Percentiles rank a stretch among this genome's conserved stretches.
These are phyloP conservation scores for Candida chilensis DNA, from an alignment of 805 yeast species.

Conservation along the genomic window DNA sequence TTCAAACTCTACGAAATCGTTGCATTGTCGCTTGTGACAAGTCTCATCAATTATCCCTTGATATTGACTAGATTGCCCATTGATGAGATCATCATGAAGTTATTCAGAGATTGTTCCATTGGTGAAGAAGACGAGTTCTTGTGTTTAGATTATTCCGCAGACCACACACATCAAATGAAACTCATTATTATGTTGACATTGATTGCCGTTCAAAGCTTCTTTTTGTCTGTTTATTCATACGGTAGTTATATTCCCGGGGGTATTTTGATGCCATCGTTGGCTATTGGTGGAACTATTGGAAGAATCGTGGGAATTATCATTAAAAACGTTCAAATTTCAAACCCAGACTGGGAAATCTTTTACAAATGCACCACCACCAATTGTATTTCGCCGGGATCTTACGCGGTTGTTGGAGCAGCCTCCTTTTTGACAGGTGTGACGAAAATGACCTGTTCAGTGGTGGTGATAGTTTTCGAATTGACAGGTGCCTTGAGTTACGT, in stretches of 20 bases:
- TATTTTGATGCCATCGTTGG: conserved; percentile 52
- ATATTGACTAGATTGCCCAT: conserved; percentile 45
- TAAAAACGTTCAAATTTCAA: conserved; percentile 32
- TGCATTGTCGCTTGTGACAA: conserved; percentile 38
- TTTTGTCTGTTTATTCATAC: conserved; percentile 59
- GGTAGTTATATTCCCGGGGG: conserved; percentile 69
- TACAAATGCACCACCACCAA: conserved; percentile 18
- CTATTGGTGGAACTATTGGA: conserved; percentile 54
- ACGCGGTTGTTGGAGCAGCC: conserved; percentile 85
- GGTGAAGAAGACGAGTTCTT: conserved; percentile 24
- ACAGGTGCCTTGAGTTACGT: conserved; percentile 84
- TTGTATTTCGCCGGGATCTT: conserved; percentile 79
- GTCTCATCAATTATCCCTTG: conserved; percentile 46
- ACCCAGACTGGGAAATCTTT: conserved; percentile 24
- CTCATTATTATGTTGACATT: conserved; percentile 17
- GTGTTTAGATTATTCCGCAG: conserved; percentile 8
- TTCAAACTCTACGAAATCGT: conserved; percentile 34
- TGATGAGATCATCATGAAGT: conserved; percentile 42
- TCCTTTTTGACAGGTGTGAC: conserved; percentile 76
- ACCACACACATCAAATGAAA: conserved; percentile 1
- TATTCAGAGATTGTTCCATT: conserved; percentile 59
- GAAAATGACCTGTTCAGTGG: conserved; percentile 70
- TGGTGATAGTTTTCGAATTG: conserved; percentile 71
- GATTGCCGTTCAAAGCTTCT: conserved; percentile 39
- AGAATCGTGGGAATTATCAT: conserved; percentile 45